phyloP scores from a whole-genome alignment of 257 asterid genomes.

The Solanum neorickii region DNA sequence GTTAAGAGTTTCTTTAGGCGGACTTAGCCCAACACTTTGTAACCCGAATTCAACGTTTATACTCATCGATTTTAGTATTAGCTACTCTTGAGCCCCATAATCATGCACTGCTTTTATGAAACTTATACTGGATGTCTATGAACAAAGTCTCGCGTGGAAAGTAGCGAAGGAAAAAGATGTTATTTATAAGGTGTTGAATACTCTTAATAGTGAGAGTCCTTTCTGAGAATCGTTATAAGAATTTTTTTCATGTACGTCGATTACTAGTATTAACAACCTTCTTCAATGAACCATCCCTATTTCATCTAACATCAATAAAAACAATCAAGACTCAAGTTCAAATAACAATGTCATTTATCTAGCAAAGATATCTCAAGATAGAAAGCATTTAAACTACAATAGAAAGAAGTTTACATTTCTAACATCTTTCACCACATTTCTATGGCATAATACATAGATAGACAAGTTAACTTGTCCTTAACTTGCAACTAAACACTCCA shows the following conservation, averaged over 20 bases:
- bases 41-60: not conserved
- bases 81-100: not conserved
- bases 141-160: not conserved
- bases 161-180: not conserved
- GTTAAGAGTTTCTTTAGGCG: not conserved
- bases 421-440: not conserved
- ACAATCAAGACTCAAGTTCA: not conserved
- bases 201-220: not conserved
- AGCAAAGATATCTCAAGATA: not conserved
- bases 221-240: not conserved
- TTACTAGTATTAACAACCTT: not conserved
- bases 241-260: not conserved
- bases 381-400: not conserved
- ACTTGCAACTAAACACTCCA: not conserved
- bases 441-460: not conserved
- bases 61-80: not conserved
- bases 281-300: not conserved
- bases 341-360: not conserved
- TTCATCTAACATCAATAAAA: not conserved
- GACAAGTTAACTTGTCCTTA: not conserved
- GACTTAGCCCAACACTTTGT: not conserved
- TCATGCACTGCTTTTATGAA: not conserved
- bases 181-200: not conserved
- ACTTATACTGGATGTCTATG: not conserved
- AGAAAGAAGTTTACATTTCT: not conserved